phyloP scores from a whole-genome alignment of 2,329 filamentous ascomycete species.

The Microdochium bolleyi region DNA sequence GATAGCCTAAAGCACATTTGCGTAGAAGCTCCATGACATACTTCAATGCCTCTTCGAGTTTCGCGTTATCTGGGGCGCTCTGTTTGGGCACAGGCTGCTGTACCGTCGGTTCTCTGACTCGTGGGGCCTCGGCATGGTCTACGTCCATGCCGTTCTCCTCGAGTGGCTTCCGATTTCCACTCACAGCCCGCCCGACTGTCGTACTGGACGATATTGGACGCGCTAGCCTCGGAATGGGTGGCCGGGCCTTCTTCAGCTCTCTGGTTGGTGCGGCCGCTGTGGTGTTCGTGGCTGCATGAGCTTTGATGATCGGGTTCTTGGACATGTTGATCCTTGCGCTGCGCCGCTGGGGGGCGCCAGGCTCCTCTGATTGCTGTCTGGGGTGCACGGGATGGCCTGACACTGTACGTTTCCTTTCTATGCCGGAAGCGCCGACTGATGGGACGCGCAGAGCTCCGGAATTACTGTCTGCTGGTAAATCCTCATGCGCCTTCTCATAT shows the following conservation, averaged over 20 bases:
- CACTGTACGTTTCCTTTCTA: constrained; percentile 82
- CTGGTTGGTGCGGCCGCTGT: constrained; percentile 55
- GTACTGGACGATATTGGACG: constrained; percentile 56
- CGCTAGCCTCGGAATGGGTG: constrained; percentile 59
- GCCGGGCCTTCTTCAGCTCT: constrained; percentile 78
- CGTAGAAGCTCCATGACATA: constrained; percentile 74
- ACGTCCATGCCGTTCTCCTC: constrained; percentile 61
- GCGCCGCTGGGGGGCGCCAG: constrained; percentile 55
- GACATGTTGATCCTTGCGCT: constrained; percentile 66
- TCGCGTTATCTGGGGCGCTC: constrained; percentile 46
- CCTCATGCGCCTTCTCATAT: constrained; percentile 28
- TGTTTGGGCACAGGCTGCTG: constrained; percentile 29
- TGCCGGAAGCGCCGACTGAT: constrained; percentile 28
- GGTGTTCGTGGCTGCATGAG: constrained; percentile 48
- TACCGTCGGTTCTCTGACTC: constrained; percentile 32
- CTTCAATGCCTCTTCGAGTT: constrained; percentile 66
- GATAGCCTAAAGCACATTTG: constrained; percentile 75
- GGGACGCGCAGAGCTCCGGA: constrained; percentile 28
- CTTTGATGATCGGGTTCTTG: constrained; percentile 59
- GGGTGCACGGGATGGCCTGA: constrained; percentile 66
- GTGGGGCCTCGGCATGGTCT: constrained; percentile 55
- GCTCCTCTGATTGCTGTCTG: constrained; percentile 50
- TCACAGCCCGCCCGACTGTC: constrained; percentile 78
- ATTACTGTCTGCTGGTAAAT: constrained; percentile 32
- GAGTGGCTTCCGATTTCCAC: constrained; percentile 74